Evolutionary conservation across 495 filamentous ascomycete genomes (phyloP), one percentile per base, ranked within the genome.

Genomic region (Diplogelasinospora grovesii): DNA sequence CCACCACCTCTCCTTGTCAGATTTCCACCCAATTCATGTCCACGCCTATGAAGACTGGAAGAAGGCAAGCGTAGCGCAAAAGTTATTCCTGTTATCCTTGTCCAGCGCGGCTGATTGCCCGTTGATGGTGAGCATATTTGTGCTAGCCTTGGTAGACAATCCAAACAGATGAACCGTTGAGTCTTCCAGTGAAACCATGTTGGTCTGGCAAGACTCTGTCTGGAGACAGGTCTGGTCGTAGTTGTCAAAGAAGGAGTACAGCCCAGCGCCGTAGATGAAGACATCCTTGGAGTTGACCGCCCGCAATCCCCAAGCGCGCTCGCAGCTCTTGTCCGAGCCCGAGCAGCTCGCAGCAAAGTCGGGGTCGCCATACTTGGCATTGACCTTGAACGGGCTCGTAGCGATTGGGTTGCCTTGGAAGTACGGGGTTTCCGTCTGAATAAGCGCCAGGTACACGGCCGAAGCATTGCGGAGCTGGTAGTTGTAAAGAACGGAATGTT

Each of bases 381-480:
- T 76, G 14, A 78, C 63, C 0, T 74, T 70, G 66, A 83, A 87
- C 4, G 85, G 82, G 15, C 65, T 65, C 11, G 82, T 70, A 2
- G 87, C 77, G 45, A 76, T 71, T 1, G 90, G 89, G 70, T 95
- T 95, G 53, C 77, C 73, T 63, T 93, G 87, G 70, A 81, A 89
- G 68, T 97, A 95, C 9, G 89, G 85, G 1, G 90, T 95, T 60
- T 97, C 90, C 14, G 86, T 82, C 64, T 97, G 90, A 50, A 94
- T 90, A 25, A 86, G 65, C 2, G 78, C 83, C 68, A 90, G 83
- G 65, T 85, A 95, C 47, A 94, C 68, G 58, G 90, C 83, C 57
- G 81, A 68, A 1, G 89, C 85, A 47, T 82, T 82, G 46, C 75
- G 66, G 54, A 97, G 66, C 59, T 95, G 82, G 66, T 93, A 95